Evolutionary conservation across 116 monocot genomes (phyloP).

Genomic region (Iris pallida): DNA sequence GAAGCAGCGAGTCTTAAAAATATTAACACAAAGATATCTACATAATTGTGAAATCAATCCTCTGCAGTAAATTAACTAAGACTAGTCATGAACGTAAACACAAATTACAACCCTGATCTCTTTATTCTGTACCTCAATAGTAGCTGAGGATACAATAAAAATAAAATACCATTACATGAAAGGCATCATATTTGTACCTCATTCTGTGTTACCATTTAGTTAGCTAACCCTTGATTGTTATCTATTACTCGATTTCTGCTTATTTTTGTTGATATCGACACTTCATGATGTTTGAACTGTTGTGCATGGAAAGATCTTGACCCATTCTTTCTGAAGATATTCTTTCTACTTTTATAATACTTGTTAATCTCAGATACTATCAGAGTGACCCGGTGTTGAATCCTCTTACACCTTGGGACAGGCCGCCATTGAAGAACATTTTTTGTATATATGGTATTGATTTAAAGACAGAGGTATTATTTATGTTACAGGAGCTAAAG

Average conservation of each 20-base stretch:
- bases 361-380: conserved; percentile 53
- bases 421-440: conserved; percentile 90
- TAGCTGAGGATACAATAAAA: not conserved
- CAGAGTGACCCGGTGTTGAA: conserved; percentile 84
- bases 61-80: too few species aligned
- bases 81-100: not conserved
- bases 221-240: too few species aligned
- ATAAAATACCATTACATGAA: not conserved
- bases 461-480: conserved; percentile 84
- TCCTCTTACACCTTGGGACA: conserved; percentile 97
- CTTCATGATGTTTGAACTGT: not conserved
- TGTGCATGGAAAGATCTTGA: not conserved
- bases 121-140: not conserved
- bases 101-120: not conserved
- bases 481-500: not conserved
- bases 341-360: conserved; percentile 5
- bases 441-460: conserved; percentile 96
- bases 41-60: too few species aligned
- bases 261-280: not conserved
- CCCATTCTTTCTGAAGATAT: not conserved
- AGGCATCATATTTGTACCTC: too few species aligned
- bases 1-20: too few species aligned
- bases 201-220: too few species aligned
- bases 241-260: not conserved
- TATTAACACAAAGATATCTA: too few species aligned